A percentile compares a stretch with the other conserved stretches of the same genome.
These are phyloP conservation scores for Penicillium cataractarum DNA, from an alignment of 495 filamentous ascomycete genomes.

Conservation along the genomic window DNA sequence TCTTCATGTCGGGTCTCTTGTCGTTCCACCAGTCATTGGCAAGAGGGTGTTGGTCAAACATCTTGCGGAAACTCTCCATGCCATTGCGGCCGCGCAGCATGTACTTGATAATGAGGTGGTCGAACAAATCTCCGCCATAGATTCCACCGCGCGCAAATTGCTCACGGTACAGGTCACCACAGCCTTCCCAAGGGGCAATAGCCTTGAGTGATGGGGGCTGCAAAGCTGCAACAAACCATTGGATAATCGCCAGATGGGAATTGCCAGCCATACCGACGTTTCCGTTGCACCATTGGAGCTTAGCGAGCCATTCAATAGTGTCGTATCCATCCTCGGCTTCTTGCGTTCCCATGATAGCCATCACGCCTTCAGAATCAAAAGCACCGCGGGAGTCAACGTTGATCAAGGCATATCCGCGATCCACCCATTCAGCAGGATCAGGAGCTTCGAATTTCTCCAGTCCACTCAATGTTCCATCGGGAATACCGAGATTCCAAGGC, in stretches of 20 bases:
- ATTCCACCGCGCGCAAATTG: constrained; percentile 40
- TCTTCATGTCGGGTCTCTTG: constrained; percentile 29
- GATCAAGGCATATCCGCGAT: constrained; percentile 48
- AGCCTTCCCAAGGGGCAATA: constrained; percentile 53
- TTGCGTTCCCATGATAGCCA: constrained; percentile 46
- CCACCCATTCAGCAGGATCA: constrained; percentile 46
- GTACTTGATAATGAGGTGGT: constrained; percentile 34
- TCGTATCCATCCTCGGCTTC: constrained; percentile 51
- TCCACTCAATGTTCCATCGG: constrained; percentile 25
- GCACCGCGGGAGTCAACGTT: constrained; percentile 49
- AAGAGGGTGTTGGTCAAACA: constrained; percentile 30
- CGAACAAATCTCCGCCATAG: constrained; percentile 26
- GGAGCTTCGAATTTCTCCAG: constrained; percentile 51
- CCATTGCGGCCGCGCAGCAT: constrained; percentile 33
- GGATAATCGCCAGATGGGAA: constrained; percentile 39
- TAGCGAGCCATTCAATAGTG: constrained; percentile 45
- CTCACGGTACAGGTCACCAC: constrained; percentile 49
- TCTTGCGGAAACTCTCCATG: constrained; percentile 36
- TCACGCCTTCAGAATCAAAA: constrained; percentile 40
- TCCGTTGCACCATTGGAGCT: constrained; percentile 49
- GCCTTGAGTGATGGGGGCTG: constrained; percentile 45
- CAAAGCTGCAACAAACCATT: constrained; percentile 45
- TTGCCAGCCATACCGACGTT: constrained; percentile 50
- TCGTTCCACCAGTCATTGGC: constrained; percentile 34
- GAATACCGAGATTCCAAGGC: constrained; percentile 28